Evolutionary conservation across 108 stramenopile species (phyloP).

Genomic region (Pseudonitzschia multistriata): DNA sequence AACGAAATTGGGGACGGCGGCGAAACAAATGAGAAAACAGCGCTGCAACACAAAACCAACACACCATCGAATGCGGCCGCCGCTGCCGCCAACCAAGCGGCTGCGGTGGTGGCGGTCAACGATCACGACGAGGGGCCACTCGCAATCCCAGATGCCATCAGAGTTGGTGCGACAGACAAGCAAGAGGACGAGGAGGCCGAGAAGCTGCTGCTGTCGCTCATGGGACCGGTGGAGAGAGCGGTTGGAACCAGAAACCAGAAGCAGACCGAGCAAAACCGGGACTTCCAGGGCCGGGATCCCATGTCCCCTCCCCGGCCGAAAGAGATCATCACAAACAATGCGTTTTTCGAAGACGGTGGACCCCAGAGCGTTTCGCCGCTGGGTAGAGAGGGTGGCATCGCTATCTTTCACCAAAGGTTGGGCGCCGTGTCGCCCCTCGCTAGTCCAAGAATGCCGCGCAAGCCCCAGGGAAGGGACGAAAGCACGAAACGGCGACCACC

Average conservation of each 20-base stretch:
- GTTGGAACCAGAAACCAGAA: not conserved
- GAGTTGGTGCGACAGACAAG: too few relatives aligned
- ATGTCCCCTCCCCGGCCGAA: conserved; percentile 1
- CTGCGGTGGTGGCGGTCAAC: conserved; percentile 1
- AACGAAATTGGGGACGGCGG: not conserved
- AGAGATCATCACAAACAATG: not conserved
- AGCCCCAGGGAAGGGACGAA: not conserved
- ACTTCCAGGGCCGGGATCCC: not conserved
- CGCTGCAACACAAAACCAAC: not conserved
- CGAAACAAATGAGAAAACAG: not conserved
- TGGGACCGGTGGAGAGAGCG: not conserved
- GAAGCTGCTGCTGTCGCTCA: not conserved
- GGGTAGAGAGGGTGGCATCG: not conserved
- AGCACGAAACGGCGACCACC: not conserved
- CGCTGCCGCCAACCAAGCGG: conserved; percentile 7
- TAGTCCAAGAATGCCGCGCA: not conserved
- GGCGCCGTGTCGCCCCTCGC: conserved; percentile 6
- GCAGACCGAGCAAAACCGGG: not conserved
- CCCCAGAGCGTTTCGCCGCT: conserved; percentile 1
- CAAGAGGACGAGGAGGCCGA: not conserved
- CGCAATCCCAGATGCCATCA: not conserved
- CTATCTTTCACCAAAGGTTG: not conserved
- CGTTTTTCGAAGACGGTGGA: not conserved
- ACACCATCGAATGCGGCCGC: conserved; percentile 2
- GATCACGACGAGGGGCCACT: not conserved